Evolutionary conservation across 495 filamentous ascomycete species (phyloP).

Genomic region (Hypoxylon cercidicola): DNA sequence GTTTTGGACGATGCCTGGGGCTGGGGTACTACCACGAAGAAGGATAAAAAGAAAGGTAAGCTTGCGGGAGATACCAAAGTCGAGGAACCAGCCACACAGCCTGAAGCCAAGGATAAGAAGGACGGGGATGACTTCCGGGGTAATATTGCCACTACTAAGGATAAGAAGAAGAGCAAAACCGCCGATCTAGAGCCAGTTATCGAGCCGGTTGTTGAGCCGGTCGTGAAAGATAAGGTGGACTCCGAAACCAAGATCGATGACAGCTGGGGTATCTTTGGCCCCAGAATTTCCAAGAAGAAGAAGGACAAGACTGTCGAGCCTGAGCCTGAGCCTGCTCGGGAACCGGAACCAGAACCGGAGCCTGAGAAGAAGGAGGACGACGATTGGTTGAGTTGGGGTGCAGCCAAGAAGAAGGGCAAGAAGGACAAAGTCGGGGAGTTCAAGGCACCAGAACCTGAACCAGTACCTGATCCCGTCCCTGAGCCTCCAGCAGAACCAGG

Average conservation of each 20-base stretch:
- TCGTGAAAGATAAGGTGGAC: slow-evolving; percentile 38
- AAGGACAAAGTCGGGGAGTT: slow-evolving; percentile 28
- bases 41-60: slow-evolving; percentile 36
- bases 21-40: slow-evolving; percentile 16
- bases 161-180: slow-evolving; percentile 30
- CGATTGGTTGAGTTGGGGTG: slow-evolving; percentile 11
- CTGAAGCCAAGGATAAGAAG: slow-evolving; percentile 29
- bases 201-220: background rate
- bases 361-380: slow-evolving; percentile 27
- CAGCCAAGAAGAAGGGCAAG: slow-evolving; percentile 30
- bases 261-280: slow-evolving; percentile 17
- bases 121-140: slow-evolving; percentile 39
- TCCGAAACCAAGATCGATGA: slow-evolving; percentile 45
- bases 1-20: slow-evolving; percentile 17
- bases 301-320: slow-evolving; percentile 30
- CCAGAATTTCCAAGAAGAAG: slow-evolving; percentile 41
- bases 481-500: slow-evolving; percentile 30
- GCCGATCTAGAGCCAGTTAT: slow-evolving; percentile 30
- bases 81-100: background rate
- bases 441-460: slow-evolving; percentile 25
- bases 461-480: slow-evolving; percentile 18
- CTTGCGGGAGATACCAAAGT: slow-evolving; percentile 11
- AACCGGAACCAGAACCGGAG: slow-evolving; percentile 26
- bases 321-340: slow-evolving; percentile 25
- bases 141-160: slow-evolving; percentile 37